A percentile compares a stretch with the other conserved stretches of the same genome.
phyloP scores from a whole-genome alignment of 495 filamentous ascomycete species.

The Neurospora sublineolata region DNA sequence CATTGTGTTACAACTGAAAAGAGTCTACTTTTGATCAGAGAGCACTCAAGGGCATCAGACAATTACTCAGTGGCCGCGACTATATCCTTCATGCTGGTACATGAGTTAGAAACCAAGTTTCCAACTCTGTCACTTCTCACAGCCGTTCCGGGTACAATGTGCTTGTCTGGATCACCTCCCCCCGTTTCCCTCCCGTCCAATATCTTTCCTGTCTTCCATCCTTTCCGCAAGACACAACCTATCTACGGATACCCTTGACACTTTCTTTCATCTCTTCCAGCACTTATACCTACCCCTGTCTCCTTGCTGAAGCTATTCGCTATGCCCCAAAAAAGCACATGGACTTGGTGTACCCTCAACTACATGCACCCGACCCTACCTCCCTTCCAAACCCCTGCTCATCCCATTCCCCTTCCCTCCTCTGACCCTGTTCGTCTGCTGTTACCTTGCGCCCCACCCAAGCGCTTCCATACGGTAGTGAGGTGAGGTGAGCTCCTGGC shows the following conservation, averaged over 20 bases:
- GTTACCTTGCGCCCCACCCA: constrained; percentile 14
- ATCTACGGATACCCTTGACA: background rate
- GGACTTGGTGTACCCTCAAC: background rate
- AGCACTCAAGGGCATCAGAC: background rate
- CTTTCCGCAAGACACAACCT: background rate
- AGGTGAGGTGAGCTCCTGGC: background rate
- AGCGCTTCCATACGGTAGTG: constrained; percentile 11
- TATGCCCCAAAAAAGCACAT: background rate
- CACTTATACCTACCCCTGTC: background rate
- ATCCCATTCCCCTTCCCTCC: background rate
- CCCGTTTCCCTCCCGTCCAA: background rate
- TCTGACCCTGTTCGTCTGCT: background rate
- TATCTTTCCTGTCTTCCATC: background rate
- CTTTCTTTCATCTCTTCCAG: background rate
- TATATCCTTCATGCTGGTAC: background rate
- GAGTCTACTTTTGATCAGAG: background rate
- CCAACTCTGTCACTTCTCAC: background rate
- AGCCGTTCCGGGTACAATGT: background rate
- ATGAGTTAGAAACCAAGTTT: too few relatives aligned
- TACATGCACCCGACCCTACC: background rate
- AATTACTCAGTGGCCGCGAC: background rate
- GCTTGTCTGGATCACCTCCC: background rate
- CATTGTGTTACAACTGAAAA: background rate
- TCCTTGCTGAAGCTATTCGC: background rate
- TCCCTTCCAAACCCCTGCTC: background rate